Evolutionary conservation across 148 eudicot species (phyloP).

Genomic region (Fagopyrum homotropicum): DNA sequence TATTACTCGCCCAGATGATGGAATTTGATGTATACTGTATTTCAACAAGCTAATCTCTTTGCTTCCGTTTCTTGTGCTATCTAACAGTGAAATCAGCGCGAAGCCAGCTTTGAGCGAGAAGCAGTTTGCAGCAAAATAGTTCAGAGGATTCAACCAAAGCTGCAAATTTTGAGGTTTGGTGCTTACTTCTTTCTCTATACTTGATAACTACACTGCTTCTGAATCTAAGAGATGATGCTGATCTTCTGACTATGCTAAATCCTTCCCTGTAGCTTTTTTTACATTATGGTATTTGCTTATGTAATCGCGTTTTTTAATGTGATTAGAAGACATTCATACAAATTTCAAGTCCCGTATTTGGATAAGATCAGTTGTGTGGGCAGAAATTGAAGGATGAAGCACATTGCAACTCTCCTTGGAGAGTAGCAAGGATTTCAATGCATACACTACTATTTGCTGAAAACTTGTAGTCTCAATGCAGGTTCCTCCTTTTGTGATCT

Average conservation of each 20-base stretch:
- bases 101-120: too few relatives aligned
- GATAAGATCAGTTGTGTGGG: too few relatives aligned
- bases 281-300: neutral
- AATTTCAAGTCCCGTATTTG: too few relatives aligned
- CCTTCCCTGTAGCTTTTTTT: too few relatives aligned
- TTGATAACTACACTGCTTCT: neutral
- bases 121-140: too few relatives aligned
- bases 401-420: neutral
- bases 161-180: neutral
- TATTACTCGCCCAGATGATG: too few relatives aligned
- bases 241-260: neutral
- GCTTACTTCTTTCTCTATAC: neutral
- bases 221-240: neutral
- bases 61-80: too few relatives aligned
- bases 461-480: constrained; percentile 18
- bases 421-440: neutral
- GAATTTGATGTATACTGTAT: too few relatives aligned
- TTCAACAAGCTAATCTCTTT: too few relatives aligned
- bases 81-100: too few relatives aligned
- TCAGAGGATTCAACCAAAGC: neutral
- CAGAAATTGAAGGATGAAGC: too few relatives aligned
- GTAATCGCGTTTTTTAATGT: neutral
- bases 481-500: constrained; percentile 36
- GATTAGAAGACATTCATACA: too few relatives aligned
- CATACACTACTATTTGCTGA: neutral